A percentile compares a stretch with the other conserved stretches of the same genome.
Conservation (phyloP, 83 land plant species). For the Picea abies region DNA sequence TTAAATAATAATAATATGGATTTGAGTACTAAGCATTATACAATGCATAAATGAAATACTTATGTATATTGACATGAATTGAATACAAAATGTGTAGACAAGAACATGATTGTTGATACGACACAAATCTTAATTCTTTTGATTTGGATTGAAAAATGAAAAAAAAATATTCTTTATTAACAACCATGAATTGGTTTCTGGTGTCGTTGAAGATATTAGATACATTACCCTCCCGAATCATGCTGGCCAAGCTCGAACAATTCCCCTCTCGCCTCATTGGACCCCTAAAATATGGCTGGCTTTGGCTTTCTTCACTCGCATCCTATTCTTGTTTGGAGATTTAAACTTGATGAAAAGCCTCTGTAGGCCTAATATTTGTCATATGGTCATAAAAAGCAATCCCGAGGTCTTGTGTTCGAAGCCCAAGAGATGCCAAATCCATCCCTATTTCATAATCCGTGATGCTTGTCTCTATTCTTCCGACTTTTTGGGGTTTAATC, state of each 20-base stretch:
- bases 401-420: neutral
- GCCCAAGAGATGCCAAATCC: neutral
- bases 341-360: neutral
- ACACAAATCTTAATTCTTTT: too few relatives aligned
- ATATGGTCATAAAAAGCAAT: neutral
- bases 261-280: neutral
- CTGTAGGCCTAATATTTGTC: neutral
- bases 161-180: too few relatives aligned
- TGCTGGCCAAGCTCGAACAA: neutral
- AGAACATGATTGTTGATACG: too few relatives aligned
- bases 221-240: neutral
- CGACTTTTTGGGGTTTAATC: conserved; percentile 24
- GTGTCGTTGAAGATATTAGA: conserved; percentile 12
- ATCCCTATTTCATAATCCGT: too few relatives aligned
- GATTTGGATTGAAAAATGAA: too few relatives aligned
- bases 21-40: too few relatives aligned
- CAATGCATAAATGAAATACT: too few relatives aligned
- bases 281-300: neutral
- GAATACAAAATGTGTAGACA: too few relatives aligned
- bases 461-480: too few relatives aligned
- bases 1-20: too few relatives aligned
- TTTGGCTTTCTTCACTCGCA: neutral
- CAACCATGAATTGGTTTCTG: neutral
- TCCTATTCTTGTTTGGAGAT: neutral
- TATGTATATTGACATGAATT: too few relatives aligned